Evolutionary conservation across 352 stramenopile genomes (phyloP).

Genomic region (Globisporangium polare): DNA sequence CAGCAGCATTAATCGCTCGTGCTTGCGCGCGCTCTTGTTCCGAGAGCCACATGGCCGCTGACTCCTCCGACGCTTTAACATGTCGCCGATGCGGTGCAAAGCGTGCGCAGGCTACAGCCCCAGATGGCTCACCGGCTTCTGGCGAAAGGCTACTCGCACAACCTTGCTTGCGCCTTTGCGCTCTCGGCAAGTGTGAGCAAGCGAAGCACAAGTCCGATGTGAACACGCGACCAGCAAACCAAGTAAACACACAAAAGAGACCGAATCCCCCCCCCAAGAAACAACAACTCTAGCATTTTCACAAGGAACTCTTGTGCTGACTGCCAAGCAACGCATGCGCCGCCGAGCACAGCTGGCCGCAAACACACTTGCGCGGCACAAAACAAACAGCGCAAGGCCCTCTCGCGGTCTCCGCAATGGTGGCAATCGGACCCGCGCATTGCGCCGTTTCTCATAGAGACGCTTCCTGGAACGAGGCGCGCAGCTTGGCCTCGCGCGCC

Average conservation of each 20-base stretch:
- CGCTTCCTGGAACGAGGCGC: not conserved
- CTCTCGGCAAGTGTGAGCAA: not conserved
- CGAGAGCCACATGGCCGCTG: constrained; percentile 6
- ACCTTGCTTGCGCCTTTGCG: not conserved
- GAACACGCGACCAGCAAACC: not conserved
- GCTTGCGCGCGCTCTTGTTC: not conserved
- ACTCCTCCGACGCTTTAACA: constrained; percentile 3
- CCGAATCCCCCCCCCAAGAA: no score
- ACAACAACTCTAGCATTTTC: no score
- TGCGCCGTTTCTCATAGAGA: not conserved
- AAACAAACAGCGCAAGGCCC: not conserved
- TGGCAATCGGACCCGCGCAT: not conserved
- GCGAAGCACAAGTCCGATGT: not conserved
- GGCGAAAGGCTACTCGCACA: not conserved
- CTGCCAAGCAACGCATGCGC: not conserved
- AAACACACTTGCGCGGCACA: not conserved
- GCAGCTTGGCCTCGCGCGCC: not conserved
- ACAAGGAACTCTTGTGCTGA: no score
- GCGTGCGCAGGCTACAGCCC: not conserved
- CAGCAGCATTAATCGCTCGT: not conserved
- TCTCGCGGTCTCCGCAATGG: not conserved
- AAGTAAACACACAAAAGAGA: not conserved
- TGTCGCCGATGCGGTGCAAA: constrained; percentile 8
- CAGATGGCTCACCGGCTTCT: constrained; percentile 11
- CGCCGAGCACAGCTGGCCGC: not conserved